Conservation (phyloP, 2,329 filamentous ascomycete species). For the Chaetoscypha palmicola region DNA sequence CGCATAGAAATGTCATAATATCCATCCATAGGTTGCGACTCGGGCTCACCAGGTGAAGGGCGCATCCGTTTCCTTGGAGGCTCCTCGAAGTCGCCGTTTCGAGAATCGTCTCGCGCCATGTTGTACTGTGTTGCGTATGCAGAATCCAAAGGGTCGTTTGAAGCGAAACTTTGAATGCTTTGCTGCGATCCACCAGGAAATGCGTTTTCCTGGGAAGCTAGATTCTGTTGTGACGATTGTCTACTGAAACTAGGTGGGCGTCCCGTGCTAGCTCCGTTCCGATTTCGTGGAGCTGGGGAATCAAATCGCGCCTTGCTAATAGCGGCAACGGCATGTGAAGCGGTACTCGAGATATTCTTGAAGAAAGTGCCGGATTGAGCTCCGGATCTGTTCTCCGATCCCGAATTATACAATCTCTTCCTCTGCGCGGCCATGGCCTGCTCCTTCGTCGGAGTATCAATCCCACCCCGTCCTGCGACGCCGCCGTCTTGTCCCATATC, state of each 20-base stretch:
- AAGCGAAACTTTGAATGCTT: slow-evolving; percentile 64
- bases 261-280: slow-evolving; percentile 47
- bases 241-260: slow-evolving; percentile 64
- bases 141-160: slow-evolving; percentile 73
- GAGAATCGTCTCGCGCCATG: slow-evolving; percentile 30
- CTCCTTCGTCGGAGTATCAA: slow-evolving; percentile 96
- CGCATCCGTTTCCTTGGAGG: slow-evolving; percentile 74
- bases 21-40: slow-evolving; percentile 29
- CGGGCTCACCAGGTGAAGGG: slow-evolving; percentile 47
- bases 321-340: slow-evolving; percentile 86
- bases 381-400: slow-evolving; percentile 59
- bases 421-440: slow-evolving; percentile 95
- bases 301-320: slow-evolving; percentile 96
- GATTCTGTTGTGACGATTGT: slow-evolving; percentile 62
- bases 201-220: slow-evolving; percentile 54
- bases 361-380: slow-evolving; percentile 82
- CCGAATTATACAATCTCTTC: slow-evolving; percentile 82
- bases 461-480: slow-evolving; percentile 61
- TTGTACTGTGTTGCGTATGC: slow-evolving; percentile 56
- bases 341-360: slow-evolving; percentile 90
- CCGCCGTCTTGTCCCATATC: slow-evolving; percentile 73
- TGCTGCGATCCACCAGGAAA: slow-evolving; percentile 75
- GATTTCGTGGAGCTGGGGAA: slow-evolving; percentile 66
- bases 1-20: slow-evolving; percentile 51
- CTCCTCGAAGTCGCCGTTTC: slow-evolving; percentile 54